Percentiles rank a stretch among this genome's conserved stretches.
Conservation (phyloP, 1,139 yeast species). For the Yueomyces sp. region DNA sequence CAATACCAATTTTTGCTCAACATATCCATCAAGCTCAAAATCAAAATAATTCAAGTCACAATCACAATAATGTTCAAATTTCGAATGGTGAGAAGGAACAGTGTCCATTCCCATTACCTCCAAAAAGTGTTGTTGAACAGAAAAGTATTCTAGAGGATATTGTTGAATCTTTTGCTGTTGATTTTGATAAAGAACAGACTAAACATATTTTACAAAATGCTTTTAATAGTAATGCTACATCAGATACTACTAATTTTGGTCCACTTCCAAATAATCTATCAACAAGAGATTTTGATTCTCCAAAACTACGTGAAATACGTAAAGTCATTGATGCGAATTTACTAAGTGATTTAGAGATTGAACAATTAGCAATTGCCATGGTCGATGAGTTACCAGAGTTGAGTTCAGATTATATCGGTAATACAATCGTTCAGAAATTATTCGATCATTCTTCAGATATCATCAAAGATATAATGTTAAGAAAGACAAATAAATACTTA, state of each 20-base stretch:
- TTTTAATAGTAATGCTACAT: conserved; percentile 25
- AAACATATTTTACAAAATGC: conserved; percentile 28
- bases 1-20: conserved; percentile 19
- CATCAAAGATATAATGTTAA: conserved; percentile 70
- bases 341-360: conserved; percentile 44
- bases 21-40: background rate
- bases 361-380: conserved; percentile 76
- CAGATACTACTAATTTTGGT: conserved; percentile 41
- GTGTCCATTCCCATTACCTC: conserved; percentile 25
- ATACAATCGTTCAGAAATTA: conserved; percentile 86
- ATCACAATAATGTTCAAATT: conserved; percentile 9
- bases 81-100: conserved; percentile 19
- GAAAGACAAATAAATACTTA: conserved; percentile 63
- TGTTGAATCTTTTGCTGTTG: conserved; percentile 19
- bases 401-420: conserved; percentile 87
- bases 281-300: conserved; percentile 71
- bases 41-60: conserved; percentile 5
- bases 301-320: conserved; percentile 53
- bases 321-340: conserved; percentile 36
- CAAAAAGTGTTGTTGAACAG: conserved; percentile 16
- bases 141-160: conserved; percentile 11
- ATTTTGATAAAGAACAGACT: conserved; percentile 15
- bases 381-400: conserved; percentile 81
- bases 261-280: conserved; percentile 57
- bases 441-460: conserved; percentile 62